Evolutionary conservation across 108 stramenopile genomes (phyloP), one percentile per base, ranked within the genome.

Genomic region (Fistulifera pelliculosa): DNA sequence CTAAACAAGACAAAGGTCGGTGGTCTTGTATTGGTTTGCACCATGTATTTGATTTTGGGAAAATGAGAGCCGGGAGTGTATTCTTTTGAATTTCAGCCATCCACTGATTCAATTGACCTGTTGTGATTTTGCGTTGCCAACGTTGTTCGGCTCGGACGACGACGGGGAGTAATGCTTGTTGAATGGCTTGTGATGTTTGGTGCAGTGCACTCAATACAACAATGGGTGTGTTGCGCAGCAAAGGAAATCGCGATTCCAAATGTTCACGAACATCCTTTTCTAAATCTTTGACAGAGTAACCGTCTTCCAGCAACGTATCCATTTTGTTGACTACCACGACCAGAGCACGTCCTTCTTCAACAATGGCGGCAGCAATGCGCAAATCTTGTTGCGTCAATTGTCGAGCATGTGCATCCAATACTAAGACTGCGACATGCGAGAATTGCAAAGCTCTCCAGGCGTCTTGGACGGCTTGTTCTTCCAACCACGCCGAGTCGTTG

Each of bases 261-360:
- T 93, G 87, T 12, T 71, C 67, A 47, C 70, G 73, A 10, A 93
- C 92, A 35, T 62, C 76, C 39, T 60, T 60, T 6, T 83, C 85
- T 66, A 74, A 93, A 43, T 89, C 83, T 21, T 67, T 28, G 2
- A 66, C 57, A 1, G 76, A 62, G 41, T 87, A 91, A 4, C 28
- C 61, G 2, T 61, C 64, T 47, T 82, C 87, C 25, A 83, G 77
- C 26, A 94, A 53, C 0, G 90, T 69, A 57, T 95, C 94, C 80
- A 84, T 81, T 58, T 95, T 95, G 59, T 95, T 95, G 26, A 90
- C 94, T 6, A 77, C 90, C 26, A 95, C 75, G 1, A 95, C 79
- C 57, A 95, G 61, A 0, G 85, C 59, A 10, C 94, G 77, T 27
- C 94, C 94, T 69, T 95, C 94, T 35, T 86, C 68, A n/a, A 93